These are phyloP conservation scores for Annulohypoxylon nitens DNA, from an alignment of 495 filamentous ascomycete genomes.

Conservation along the genomic window DNA sequence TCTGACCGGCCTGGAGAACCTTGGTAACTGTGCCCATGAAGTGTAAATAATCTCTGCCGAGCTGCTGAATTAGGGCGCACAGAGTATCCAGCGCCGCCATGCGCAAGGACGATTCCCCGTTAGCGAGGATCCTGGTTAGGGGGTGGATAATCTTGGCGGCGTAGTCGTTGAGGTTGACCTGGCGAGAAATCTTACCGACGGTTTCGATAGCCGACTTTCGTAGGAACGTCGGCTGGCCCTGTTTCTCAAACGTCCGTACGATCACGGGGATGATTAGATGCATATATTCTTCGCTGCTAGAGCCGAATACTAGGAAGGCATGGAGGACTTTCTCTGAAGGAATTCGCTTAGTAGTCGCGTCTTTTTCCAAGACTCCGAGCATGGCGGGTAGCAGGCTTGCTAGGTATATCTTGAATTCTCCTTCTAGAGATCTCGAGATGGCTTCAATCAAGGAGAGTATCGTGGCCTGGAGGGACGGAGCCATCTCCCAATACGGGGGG, in stretches of 20 bases:
- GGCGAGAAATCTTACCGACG: slow-evolving; percentile 90
- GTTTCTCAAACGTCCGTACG: slow-evolving; percentile 89
- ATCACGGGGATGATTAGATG: slow-evolving; percentile 98
- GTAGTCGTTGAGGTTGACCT: slow-evolving; percentile 98
- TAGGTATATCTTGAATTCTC: slow-evolving; percentile 96
- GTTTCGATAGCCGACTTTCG: slow-evolving; percentile 94
- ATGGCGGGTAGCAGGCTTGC: slow-evolving; percentile 89
- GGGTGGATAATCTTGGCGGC: slow-evolving; percentile 95
- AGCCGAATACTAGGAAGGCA: slow-evolving; percentile 95
- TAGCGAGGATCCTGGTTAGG: slow-evolving; percentile 80
- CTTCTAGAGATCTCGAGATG: slow-evolving; percentile 91
- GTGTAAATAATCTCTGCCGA: slow-evolving; percentile 93
- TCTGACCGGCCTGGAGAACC: slow-evolving; percentile 72
- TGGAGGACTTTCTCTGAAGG: slow-evolving; percentile 93
- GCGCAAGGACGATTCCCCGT: slow-evolving; percentile 76
- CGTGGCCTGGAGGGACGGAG: slow-evolving; percentile 83
- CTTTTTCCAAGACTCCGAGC: slow-evolving; percentile 91
- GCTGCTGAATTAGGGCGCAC: slow-evolving; percentile 93
- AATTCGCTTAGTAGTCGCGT: slow-evolving; percentile 75
- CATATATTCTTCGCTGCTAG: slow-evolving; percentile 98
- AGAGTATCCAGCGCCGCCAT: slow-evolving; percentile 94
- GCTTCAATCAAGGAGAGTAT: slow-evolving; percentile 92
- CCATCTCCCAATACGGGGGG: slow-evolving; percentile 85
- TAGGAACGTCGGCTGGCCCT: slow-evolving; percentile 78
- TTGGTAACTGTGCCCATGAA: slow-evolving; percentile 94